Percentiles rank a stretch among this genome's conserved stretches.
Conservation (phyloP, 257 asterid genomes). For the Solanum tarapatanum region DNA sequence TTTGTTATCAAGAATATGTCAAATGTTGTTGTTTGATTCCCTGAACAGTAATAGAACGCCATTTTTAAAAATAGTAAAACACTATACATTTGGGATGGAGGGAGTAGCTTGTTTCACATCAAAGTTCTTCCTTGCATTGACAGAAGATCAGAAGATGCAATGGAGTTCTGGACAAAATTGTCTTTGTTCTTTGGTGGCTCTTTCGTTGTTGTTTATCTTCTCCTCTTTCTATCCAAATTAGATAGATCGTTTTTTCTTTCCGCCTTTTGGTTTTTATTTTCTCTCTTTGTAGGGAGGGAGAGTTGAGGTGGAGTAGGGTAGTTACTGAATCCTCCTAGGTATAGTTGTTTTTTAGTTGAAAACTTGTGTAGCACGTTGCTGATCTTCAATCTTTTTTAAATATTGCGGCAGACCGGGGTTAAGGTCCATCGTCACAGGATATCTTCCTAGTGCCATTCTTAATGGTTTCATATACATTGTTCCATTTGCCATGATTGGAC, state of each 20-base stretch:
- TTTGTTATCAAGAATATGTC: not conserved
- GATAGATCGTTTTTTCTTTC: not conserved
- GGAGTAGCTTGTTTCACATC: not conserved
- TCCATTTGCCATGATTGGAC: slow-evolving; percentile 66
- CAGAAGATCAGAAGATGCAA: not conserved
- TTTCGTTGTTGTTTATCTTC: not conserved
- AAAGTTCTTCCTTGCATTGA: not conserved
- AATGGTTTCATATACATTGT: slow-evolving; percentile 55
- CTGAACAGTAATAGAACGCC: not conserved
- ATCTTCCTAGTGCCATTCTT: slow-evolving; percentile 83
- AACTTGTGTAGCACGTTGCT: not conserved
- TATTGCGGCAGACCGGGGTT: slow-evolving; percentile 64
- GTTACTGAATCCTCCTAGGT: not conserved
- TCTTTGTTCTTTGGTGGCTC: not conserved
- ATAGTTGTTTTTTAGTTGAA: not conserved
- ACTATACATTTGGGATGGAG: not conserved
- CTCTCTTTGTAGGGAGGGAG: not conserved
- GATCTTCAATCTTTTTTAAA: not conserved
- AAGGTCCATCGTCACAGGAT: slow-evolving; percentile 78
- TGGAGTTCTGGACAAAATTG: not conserved
- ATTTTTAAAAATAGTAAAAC: not conserved
- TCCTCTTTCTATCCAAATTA: not conserved
- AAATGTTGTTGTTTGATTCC: not conserved
- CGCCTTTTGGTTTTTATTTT: not conserved
- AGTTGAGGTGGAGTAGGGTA: not conserved